Percentiles rank a stretch among this genome's conserved stretches.
These are phyloP conservation scores for Vitellaria paradoxa DNA, from an alignment of 179 eudicot genomes.

Conservation along the genomic window DNA sequence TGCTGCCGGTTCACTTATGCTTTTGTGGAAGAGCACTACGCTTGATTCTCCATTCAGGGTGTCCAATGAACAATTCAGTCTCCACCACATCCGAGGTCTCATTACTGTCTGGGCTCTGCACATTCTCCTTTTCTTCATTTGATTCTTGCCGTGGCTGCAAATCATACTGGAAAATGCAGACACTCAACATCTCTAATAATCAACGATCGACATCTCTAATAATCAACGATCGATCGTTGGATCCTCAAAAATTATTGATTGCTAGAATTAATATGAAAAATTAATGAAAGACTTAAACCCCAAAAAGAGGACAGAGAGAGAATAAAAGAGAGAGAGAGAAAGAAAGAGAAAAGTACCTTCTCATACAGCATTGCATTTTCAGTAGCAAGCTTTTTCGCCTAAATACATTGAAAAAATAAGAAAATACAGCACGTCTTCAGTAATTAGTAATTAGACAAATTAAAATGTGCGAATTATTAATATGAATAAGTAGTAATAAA, in stretches of 20 bases:
- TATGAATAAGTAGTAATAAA: too few relatives aligned
- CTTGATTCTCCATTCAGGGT: slow-evolving; percentile 56
- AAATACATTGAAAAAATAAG: slow-evolving; percentile 11
- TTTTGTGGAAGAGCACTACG: slow-evolving; percentile 13
- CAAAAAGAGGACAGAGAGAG: too few relatives aligned
- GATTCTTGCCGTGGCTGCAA: slow-evolving; percentile 26
- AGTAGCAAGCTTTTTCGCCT: slow-evolving; percentile 54
- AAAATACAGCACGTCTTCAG: slow-evolving; percentile 3
- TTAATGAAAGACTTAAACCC: too few relatives aligned
- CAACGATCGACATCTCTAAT: too few relatives aligned
- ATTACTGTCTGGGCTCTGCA: slow-evolving; percentile 43
- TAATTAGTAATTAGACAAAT: neutral
- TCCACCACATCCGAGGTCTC: slow-evolving; percentile 81
- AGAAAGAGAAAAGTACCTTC: slow-evolving; percentile 34
- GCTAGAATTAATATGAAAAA: neutral
- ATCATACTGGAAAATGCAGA: slow-evolving; percentile 24
- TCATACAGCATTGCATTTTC: slow-evolving; percentile 46
- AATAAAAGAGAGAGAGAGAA: neutral
- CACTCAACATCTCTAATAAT: neutral
- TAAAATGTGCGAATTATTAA: too few relatives aligned
- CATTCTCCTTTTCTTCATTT: slow-evolving; percentile 25
- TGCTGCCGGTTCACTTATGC: slow-evolving; percentile 13
- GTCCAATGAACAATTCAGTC: slow-evolving; percentile 84
- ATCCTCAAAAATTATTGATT: neutral
- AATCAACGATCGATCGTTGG: neutral